Percentiles rank a stretch among this genome's conserved stretches.
phyloP scores from a whole-genome alignment of 345 rosid species.

The Combretum micranthum region DNA sequence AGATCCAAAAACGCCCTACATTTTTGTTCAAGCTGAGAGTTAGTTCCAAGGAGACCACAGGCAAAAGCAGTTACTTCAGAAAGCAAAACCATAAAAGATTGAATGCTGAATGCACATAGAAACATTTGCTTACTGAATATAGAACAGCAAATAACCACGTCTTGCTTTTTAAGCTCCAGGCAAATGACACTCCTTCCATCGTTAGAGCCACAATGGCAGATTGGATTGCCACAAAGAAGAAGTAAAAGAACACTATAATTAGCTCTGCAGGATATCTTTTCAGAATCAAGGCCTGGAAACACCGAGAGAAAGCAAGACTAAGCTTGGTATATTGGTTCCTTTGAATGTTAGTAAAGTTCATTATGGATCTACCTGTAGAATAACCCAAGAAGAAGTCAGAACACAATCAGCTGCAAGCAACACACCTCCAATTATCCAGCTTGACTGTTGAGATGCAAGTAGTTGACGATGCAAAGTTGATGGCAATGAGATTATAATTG shows the following conservation, averaged over 20 bases:
- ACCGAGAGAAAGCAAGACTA: neutral
- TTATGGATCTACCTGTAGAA: constrained; percentile 26
- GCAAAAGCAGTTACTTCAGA: neutral
- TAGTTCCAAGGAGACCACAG: neutral
- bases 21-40: neutral
- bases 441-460: constrained; percentile 12
- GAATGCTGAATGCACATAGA: neutral
- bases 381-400: constrained; percentile 28
- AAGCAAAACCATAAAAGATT: neutral
- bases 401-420: constrained; percentile 31
- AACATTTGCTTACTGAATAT: constrained; percentile 26
- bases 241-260: constrained; percentile 31
- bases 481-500: constrained; percentile 15
- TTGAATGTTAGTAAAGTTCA: neutral
- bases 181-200: constrained; percentile 23
- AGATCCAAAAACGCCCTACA: constrained; percentile 4
- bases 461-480: constrained; percentile 9
- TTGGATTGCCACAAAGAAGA: constrained; percentile 44
- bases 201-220: constrained; percentile 33
- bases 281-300: constrained; percentile 12
- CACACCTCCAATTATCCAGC: constrained; percentile 40
- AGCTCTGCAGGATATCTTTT: constrained; percentile 38
- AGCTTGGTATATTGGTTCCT: neutral
- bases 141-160: constrained; percentile 25
- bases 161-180: constrained; percentile 36